Conservation (phyloP, 2,329 filamentous ascomycete species). For the Aphanocladium album region DNA sequence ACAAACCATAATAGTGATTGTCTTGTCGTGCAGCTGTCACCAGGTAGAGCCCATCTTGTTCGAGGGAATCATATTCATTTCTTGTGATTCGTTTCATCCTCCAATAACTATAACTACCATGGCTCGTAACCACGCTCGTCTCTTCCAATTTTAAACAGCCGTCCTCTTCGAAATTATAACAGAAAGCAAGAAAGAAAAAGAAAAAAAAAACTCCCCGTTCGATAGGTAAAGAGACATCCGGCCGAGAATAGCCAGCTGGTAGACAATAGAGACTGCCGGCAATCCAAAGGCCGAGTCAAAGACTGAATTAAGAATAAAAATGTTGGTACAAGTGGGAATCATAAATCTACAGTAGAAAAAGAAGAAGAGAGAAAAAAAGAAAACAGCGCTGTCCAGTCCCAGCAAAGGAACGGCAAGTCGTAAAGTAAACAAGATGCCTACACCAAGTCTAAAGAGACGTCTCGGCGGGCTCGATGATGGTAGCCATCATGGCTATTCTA, state of each 20-base stretch:
- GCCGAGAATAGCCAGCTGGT: background rate
- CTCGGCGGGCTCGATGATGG: background rate
- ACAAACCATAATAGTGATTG: too few relatives aligned
- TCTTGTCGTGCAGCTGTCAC: too few relatives aligned
- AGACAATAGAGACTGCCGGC: background rate
- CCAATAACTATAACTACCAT: background rate
- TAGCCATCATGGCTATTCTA: background rate
- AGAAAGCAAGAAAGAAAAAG: background rate
- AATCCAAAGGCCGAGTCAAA: background rate
- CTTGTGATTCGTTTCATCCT: background rate
- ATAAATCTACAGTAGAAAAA: slow-evolving; percentile 14
- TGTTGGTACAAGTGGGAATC: slow-evolving; percentile 13
- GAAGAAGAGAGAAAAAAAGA: background rate
- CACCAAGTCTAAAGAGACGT: background rate
- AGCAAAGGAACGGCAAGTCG: background rate
- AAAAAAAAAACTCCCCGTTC: background rate
- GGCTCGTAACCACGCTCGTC: background rate
- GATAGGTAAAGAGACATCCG: background rate
- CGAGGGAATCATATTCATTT: too few relatives aligned
- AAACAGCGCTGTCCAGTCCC: background rate
- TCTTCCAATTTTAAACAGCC: background rate
- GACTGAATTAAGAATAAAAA: slow-evolving; percentile 9
- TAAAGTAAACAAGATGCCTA: background rate
- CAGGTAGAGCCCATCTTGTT: too few relatives aligned
- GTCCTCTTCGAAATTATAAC: background rate